Percentiles rank a stretch among this genome's conserved stretches.
These are phyloP conservation scores for Babesia bovis DNA, from an alignment of 169 alveolate genomes.

Conservation along the genomic window DNA sequence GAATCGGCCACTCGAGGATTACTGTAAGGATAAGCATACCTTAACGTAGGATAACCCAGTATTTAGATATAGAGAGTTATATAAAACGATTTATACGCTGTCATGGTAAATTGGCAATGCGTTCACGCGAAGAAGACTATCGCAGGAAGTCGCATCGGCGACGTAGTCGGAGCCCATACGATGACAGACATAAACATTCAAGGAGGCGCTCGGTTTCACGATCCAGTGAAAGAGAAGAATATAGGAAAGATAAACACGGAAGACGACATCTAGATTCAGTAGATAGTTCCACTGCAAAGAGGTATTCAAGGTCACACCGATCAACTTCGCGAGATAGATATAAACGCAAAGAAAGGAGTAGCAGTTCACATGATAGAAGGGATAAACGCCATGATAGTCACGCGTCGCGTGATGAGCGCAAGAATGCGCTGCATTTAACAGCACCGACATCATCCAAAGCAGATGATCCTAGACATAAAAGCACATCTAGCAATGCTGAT, in stretches of 20 bases:
- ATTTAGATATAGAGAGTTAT: no score
- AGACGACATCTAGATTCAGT: slow-evolving; percentile 3
- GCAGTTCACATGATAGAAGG: background rate
- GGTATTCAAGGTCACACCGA: slow-evolving; percentile 4
- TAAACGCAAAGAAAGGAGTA: background rate
- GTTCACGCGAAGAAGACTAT: slow-evolving; percentile 32
- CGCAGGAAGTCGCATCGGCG: slow-evolving; percentile 37
- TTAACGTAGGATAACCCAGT: no score
- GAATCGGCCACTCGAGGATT: no score
- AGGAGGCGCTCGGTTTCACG: slow-evolving; percentile 37
- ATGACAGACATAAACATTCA: slow-evolving; percentile 12
- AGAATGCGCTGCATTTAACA: background rate
- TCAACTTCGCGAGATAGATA: slow-evolving; percentile 18
- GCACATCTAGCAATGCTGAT: background rate
- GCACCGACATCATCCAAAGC: background rate
- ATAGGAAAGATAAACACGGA: slow-evolving; percentile 8
- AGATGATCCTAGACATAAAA: background rate
- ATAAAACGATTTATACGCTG: slow-evolving; percentile 33
- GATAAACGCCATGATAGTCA: background rate
- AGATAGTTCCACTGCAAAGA: background rate
- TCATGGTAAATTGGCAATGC: slow-evolving; percentile 16
- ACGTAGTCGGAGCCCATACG: slow-evolving; percentile 42
- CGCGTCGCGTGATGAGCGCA: background rate
- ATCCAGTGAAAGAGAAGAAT: slow-evolving; percentile 21
- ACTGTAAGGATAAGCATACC: no score